A percentile compares a stretch with the other conserved stretches of the same genome.
These are phyloP conservation scores for Cunninghamia lanceolata DNA, from an alignment of 75 land plant species.

Conservation along the genomic window DNA sequence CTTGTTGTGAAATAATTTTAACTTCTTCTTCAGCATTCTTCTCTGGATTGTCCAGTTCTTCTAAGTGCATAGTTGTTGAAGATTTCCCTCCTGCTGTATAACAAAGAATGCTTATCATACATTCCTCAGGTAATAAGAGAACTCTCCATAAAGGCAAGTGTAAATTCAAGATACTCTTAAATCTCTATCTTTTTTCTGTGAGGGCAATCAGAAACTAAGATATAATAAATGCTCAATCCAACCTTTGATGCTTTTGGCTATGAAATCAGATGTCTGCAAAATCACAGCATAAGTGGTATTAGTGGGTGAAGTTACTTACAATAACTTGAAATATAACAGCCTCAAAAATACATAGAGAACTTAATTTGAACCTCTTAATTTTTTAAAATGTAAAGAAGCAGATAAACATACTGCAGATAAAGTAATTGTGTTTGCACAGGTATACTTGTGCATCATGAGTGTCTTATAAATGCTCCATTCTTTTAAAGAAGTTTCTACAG, in stretches of 20 bases:
- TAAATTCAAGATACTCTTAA: not conserved
- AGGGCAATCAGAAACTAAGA: not conserved
- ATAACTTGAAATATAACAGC: not conserved
- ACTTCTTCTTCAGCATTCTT: slow-evolving; percentile 37
- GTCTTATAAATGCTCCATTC: slow-evolving; percentile 2
- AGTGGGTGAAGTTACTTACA: not conserved
- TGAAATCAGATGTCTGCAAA: slow-evolving; percentile 14
- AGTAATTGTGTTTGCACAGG: slow-evolving; percentile 3
- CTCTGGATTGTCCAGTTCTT: slow-evolving; percentile 67
- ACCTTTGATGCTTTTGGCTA: slow-evolving; percentile 9
- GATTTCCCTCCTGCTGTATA: slow-evolving; percentile 48
- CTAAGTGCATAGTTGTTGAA: slow-evolving; percentile 39
- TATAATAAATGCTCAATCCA: not conserved
- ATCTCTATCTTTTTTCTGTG: not conserved
- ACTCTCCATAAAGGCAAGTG: not conserved
- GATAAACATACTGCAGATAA: slow-evolving; percentile 3
- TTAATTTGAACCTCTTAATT: not conserved
- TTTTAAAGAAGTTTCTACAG: slow-evolving; percentile 1
- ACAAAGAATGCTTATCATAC: not conserved
- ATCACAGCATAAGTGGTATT: not conserved
- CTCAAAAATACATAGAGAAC: not conserved
- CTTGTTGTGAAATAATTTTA: slow-evolving; percentile 57
- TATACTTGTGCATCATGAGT: slow-evolving; percentile 9
- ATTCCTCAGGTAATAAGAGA: not conserved
- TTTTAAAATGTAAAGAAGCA: not conserved